These are phyloP conservation scores for Aspergillus ochraceoroseus DNA, from an alignment of 2,329 filamentous ascomycete genomes.

Conservation along the genomic window DNA sequence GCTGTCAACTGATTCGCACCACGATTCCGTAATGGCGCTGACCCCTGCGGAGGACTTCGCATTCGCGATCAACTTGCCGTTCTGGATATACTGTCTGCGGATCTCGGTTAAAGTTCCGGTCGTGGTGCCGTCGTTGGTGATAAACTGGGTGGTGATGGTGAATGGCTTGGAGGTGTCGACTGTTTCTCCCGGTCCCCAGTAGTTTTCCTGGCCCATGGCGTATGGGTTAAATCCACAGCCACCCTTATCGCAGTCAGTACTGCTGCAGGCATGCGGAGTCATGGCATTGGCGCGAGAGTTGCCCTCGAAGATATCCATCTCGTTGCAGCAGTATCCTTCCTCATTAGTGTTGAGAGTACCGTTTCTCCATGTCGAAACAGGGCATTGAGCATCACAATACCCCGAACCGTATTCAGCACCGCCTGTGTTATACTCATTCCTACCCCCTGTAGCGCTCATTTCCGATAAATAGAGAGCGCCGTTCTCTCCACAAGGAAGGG, in stretches of 20 bases:
- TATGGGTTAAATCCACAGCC: conserved; percentile 64
- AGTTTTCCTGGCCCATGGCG: conserved; percentile 57
- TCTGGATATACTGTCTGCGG: conserved; percentile 58
- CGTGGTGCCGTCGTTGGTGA: conserved; percentile 45
- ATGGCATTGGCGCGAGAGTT: conserved; percentile 58
- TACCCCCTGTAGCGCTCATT: conserved; percentile 58
- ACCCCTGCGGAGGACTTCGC: conserved; percentile 28
- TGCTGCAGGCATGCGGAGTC: conserved; percentile 60
- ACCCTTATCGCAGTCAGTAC: conserved; percentile 56
- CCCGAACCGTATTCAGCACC: conserved; percentile 57
- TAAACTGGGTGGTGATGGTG: conserved; percentile 62
- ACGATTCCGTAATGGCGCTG: conserved; percentile 52
- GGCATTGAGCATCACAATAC: conserved; percentile 58
- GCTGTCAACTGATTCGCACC: conserved; percentile 49
- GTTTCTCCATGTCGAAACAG: conserved; percentile 47
- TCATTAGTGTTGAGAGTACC: conserved; percentile 49
- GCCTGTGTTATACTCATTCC: conserved; percentile 48
- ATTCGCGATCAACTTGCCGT: conserved; percentile 55
- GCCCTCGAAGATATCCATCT: conserved; percentile 65
- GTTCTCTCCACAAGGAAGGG: conserved; percentile 64
- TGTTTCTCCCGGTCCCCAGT: conserved; percentile 53
- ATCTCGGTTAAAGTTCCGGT: conserved; percentile 53
- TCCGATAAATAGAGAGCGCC: conserved; percentile 61
- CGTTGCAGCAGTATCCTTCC: conserved; percentile 57
- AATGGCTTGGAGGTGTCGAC: conserved; percentile 56